Evolutionary conservation across 2,329 filamentous ascomycete genomes (phyloP).

Genomic region (Daldinia eschscholtzii): DNA sequence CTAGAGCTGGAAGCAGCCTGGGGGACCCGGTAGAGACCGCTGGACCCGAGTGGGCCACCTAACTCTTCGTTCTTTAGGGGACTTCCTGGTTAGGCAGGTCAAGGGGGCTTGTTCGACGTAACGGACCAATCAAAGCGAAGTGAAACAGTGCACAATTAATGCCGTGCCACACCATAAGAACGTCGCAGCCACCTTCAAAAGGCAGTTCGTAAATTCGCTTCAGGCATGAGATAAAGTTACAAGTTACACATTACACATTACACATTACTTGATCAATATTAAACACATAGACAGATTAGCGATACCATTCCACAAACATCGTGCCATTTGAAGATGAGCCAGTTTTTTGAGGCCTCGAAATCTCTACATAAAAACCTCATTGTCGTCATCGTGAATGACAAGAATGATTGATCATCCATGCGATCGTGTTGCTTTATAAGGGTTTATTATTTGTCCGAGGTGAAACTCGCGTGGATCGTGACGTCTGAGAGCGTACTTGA

Average conservation of each 20-base stretch:
- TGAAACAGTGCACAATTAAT: constrained; percentile 13
- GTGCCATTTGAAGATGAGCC: not conserved
- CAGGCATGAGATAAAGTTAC: not conserved
- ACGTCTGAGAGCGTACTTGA: not conserved
- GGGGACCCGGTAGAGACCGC: constrained; percentile 2
- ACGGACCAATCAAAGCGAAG: constrained; percentile 23
- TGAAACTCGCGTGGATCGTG: not conserved
- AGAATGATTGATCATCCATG: constrained; percentile 2
- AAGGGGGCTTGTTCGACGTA: constrained; percentile 5
- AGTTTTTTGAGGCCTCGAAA: not conserved
- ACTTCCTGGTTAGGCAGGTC: constrained; percentile 36
- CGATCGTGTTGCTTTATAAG: not conserved
- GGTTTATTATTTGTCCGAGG: not conserved
- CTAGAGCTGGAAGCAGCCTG: constrained; percentile 11
- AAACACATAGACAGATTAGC: not conserved
- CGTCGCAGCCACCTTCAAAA: constrained; percentile 13
- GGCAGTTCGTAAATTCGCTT: constrained; percentile 7
- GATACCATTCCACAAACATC: not conserved
- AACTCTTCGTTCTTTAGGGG: not conserved
- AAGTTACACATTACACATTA: not conserved
- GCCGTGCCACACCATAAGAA: constrained; percentile 12
- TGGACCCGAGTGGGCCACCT: constrained; percentile 13
- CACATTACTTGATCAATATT: not conserved
- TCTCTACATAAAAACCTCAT: not conserved
- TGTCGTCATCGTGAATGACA: not conserved